Percentiles rank a stretch among this genome's conserved stretches.
These are phyloP conservation scores for Phytophthora citricola DNA, from an alignment of 352 stramenopile genomes.

Conservation along the genomic window DNA sequence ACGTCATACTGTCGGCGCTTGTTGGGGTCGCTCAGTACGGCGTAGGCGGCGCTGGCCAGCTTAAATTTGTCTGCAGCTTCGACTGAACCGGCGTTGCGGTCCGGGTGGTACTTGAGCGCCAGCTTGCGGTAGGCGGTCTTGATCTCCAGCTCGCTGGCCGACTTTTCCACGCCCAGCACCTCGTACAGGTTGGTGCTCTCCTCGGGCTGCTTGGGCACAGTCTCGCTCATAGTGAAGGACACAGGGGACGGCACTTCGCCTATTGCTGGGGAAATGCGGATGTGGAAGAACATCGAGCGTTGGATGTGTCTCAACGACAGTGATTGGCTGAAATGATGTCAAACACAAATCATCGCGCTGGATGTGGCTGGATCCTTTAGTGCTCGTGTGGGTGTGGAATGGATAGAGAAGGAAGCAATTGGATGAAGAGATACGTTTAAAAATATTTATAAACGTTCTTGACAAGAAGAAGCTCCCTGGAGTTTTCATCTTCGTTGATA, in stretches of 20 bases:
- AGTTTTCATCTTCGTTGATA: too few relatives aligned
- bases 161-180: slow-evolving; percentile 90
- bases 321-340: slow-evolving; percentile 18
- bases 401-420: too few relatives aligned
- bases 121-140: slow-evolving; percentile 91
- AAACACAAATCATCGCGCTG: slow-evolving; percentile 12
- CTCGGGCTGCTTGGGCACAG: slow-evolving; percentile 56
- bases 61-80: slow-evolving; percentile 89
- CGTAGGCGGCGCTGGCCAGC: slow-evolving; percentile 85
- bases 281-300: slow-evolving; percentile 27
- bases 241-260: background rate
- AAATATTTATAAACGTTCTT: too few relatives aligned
- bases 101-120: slow-evolving; percentile 90
- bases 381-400: slow-evolving; percentile 7
- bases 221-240: slow-evolving; percentile 52
- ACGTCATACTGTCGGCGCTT: slow-evolving; percentile 90
- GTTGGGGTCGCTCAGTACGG: slow-evolving; percentile 87
- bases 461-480: too few relatives aligned
- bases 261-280: slow-evolving; percentile 23
- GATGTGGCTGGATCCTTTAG: slow-evolving; percentile 7
- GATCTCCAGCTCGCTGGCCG: slow-evolving; percentile 90
- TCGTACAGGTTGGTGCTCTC: slow-evolving; percentile 84
- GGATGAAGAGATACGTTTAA: too few relatives aligned
- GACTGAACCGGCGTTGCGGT: slow-evolving; percentile 83
- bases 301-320: background rate